Conservation (phyloP, 2,329 filamentous ascomycete species). For the Dactylellina sp. region DNA sequence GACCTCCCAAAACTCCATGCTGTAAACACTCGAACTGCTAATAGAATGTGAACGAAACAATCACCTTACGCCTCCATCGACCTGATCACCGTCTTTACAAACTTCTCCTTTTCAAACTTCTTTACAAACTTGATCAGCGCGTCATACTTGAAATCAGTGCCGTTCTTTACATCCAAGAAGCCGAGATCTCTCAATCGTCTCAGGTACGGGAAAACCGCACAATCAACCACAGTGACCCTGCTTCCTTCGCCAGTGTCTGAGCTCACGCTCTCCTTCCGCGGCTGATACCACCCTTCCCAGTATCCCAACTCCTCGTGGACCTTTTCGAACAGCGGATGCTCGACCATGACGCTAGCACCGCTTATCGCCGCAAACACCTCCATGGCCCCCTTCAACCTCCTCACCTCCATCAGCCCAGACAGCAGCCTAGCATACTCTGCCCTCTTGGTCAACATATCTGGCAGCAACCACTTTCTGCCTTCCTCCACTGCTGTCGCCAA, state of each 20-base stretch:
- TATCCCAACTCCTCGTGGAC: constrained; percentile 44
- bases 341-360: constrained; percentile 34
- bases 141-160: constrained; percentile 27
- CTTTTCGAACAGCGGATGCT: constrained; percentile 53
- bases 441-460: constrained; percentile 32
- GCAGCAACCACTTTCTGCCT: constrained; percentile 42
- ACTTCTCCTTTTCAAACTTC: constrained; percentile 50
- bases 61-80: constrained; percentile 1
- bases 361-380: constrained; percentile 29
- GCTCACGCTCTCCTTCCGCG: constrained; percentile 37
- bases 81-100: constrained; percentile 32
- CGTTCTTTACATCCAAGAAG: constrained; percentile 49
- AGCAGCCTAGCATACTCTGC: constrained; percentile 46
- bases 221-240: constrained; percentile 49
- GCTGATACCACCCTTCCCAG: constrained; percentile 49
- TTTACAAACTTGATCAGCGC: constrained; percentile 40
- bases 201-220: constrained; percentile 42
- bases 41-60: neutral
- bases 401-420: constrained; percentile 49
- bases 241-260: constrained; percentile 22
- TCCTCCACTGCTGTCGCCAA: constrained; percentile 57
- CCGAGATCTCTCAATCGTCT: constrained; percentile 38
- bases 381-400: constrained; percentile 40
- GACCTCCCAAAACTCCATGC: constrained; percentile 25
- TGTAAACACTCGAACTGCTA: neutral